Conservation (phyloP, 495 filamentous ascomycete genomes). For the Xylona heveae region DNA sequence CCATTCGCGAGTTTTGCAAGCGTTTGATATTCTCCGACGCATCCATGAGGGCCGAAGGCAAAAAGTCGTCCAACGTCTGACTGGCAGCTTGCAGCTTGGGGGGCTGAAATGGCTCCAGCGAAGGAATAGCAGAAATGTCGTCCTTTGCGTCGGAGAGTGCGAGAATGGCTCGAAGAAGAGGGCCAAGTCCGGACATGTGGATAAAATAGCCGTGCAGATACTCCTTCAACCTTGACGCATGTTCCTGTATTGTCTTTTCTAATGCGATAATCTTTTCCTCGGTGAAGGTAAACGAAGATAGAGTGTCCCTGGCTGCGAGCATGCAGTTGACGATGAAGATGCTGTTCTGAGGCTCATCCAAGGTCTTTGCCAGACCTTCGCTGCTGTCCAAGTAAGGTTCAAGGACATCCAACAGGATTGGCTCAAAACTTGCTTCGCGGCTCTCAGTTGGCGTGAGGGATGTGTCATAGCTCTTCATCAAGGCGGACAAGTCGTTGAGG, state of each 20-base stretch:
- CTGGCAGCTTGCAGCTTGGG: slow-evolving; percentile 38
- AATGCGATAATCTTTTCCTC: slow-evolving; percentile 13
- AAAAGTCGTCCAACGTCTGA: slow-evolving; percentile 72
- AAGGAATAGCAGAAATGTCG: slow-evolving; percentile 27
- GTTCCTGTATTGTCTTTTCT: slow-evolving; percentile 14
- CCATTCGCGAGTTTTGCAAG: slow-evolving; percentile 45
- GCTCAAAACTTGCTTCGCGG: slow-evolving; percentile 38
- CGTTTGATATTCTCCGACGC: slow-evolving; percentile 58
- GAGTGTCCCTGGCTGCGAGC: slow-evolving; percentile 27
- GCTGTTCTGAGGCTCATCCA: slow-evolving; percentile 31
- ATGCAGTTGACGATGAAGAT: slow-evolving; percentile 78
- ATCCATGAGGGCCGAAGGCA: slow-evolving; percentile 85
- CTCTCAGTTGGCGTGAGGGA: slow-evolving; percentile 37
- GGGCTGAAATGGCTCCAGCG: slow-evolving; percentile 37
- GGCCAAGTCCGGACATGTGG: slow-evolving; percentile 46
- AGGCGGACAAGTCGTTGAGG: slow-evolving; percentile 45
- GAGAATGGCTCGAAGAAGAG: slow-evolving; percentile 42
- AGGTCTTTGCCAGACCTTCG: slow-evolving; percentile 39
- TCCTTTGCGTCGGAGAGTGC: slow-evolving; percentile 16
- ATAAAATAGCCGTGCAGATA: slow-evolving; percentile 50
- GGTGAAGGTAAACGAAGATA: slow-evolving; percentile 38
- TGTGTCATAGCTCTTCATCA: slow-evolving; percentile 70
- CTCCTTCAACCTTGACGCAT: slow-evolving; percentile 25
- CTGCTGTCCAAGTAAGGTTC: slow-evolving; percentile 69
- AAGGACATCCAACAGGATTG: slow-evolving; percentile 61